Conservation (phyloP, 2,329 filamentous ascomycete species). For the Aspergillus fischeri region DNA sequence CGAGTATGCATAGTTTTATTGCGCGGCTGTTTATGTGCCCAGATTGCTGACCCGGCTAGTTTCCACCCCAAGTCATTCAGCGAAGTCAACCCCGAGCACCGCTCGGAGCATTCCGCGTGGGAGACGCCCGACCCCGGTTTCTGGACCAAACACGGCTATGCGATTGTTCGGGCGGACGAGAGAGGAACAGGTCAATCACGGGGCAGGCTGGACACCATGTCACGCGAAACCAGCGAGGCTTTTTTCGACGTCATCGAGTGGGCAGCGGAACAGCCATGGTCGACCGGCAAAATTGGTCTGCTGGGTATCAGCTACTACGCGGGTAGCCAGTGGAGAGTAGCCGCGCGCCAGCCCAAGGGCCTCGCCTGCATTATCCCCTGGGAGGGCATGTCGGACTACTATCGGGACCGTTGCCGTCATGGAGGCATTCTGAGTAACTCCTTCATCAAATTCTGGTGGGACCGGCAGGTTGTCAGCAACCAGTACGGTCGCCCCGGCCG, state of each 20-base stretch:
- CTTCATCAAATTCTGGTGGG: slow-evolving; percentile 64
- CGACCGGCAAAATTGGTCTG: slow-evolving; percentile 48
- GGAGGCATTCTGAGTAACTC: slow-evolving; percentile 58
- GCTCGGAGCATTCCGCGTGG: slow-evolving; percentile 54
- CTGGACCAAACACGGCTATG: slow-evolving; percentile 55
- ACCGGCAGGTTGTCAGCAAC: slow-evolving; percentile 62
- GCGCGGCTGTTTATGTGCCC: too few relatives aligned
- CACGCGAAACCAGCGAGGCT: slow-evolving; percentile 47
- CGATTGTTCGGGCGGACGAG: slow-evolving; percentile 53
- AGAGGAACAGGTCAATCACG: slow-evolving; percentile 50
- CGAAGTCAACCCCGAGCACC: slow-evolving; percentile 53
- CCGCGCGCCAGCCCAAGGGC: slow-evolving; percentile 49
- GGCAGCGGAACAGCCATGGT: slow-evolving; percentile 50
- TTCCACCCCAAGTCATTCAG: slow-evolving; percentile 9
- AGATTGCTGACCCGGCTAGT: too few relatives aligned
- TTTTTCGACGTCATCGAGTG: slow-evolving; percentile 53
- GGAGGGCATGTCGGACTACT: slow-evolving; percentile 56
- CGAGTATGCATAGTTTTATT: too few relatives aligned
- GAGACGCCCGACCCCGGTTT: slow-evolving; percentile 56
- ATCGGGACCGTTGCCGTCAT: slow-evolving; percentile 56
- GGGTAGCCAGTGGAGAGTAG: slow-evolving; percentile 53
- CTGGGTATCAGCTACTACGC: slow-evolving; percentile 53
- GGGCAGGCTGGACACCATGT: slow-evolving; percentile 53
- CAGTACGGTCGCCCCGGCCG: slow-evolving; percentile 61
- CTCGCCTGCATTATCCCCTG: slow-evolving; percentile 51